phyloP scores from a whole-genome alignment of 2,329 filamentous ascomycete genomes.

The Aspergillus sp. region DNA sequence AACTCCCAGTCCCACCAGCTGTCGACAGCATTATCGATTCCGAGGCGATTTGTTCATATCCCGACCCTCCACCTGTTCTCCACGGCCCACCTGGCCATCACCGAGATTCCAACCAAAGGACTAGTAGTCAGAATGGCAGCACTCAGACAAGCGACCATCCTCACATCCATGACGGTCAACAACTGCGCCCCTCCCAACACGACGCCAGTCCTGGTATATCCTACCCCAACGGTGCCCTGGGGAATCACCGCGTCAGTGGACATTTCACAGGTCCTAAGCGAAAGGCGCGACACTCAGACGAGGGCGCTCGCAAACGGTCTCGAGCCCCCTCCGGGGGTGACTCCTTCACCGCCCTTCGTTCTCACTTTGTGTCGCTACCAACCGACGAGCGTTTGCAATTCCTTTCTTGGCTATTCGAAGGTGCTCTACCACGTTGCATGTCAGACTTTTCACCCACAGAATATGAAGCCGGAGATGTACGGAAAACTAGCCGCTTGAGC shows the following conservation, averaged over 20 bases:
- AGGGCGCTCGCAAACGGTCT: conserved; percentile 1
- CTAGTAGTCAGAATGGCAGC: neutral
- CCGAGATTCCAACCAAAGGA: conserved; percentile 4
- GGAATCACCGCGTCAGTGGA: neutral
- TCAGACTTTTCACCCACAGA: neutral
- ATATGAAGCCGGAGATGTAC: neutral
- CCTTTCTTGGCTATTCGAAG: conserved; percentile 7
- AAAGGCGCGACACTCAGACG: conserved; percentile 1
- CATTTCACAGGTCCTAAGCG: conserved; percentile 6
- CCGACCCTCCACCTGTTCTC: conserved; percentile 8
- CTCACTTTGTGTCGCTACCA: conserved; percentile 12
- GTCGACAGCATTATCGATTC: conserved; percentile 5
- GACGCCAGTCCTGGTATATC: neutral
- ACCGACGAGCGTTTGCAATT: conserved; percentile 10
- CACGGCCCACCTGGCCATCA: neutral
- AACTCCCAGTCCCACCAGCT: conserved; percentile 4
- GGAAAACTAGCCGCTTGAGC: neutral
- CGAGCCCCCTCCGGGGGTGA: conserved; percentile 3
- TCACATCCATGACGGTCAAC: conserved; percentile 2
- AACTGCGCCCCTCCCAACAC: conserved; percentile 3
- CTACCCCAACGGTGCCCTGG: neutral
- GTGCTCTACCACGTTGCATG: neutral
- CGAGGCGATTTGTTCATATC: conserved; percentile 12
- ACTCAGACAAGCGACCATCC: conserved; percentile 5
- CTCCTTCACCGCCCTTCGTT: conserved; percentile 9